Evolutionary conservation across 2,329 filamentous ascomycete species (phyloP), one percentile per base, ranked within the genome.

Genomic region (Penicillium rolfsii): DNA sequence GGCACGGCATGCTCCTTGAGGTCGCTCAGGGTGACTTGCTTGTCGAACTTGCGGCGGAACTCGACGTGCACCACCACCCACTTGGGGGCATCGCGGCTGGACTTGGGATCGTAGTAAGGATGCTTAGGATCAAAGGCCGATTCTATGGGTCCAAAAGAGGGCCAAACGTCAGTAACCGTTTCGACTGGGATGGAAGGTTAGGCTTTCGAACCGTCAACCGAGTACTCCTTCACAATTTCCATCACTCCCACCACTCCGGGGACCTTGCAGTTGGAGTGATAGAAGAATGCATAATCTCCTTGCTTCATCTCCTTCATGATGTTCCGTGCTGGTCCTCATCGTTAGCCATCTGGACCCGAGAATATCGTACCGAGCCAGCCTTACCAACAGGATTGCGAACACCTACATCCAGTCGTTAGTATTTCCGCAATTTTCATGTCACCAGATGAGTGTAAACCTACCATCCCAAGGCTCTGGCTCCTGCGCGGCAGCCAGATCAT

Each of bases 241-340:
- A 97, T 93, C 19, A 89, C 86, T 1, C 93, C 93, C 1, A 89
- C 92, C 52, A 98, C 92, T 2, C 91, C 94, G 0, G 93, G 93
- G 26, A 89, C 85, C 74, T 96, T 96, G 78, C 91, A 95, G 71
- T 95, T 96, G 50, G 91, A 96, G 77, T 97, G 94, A 74, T 98
- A 98, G 80, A 99, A 98, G 80, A 99, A 98, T 28, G 93, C 93
- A 35, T 93, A 83, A 73, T 99, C 95, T 54, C 93, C 93, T 58
- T 88, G 87, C 70, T 91, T 93, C 95, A 99, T 99, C 8, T 87
- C 86, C 33, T 91, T 87, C 79, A 99, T 88, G 74, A 97, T 92
- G 72, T 97, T 98, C 28, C 91, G 87, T 6, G 94, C 94, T 77
- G 75, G 48, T 24, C n/a, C 56, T 40, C 9, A 56, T 45, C 19